phyloP scores from a whole-genome alignment of 148 eudicot genomes.

The Cornus controversa region DNA sequence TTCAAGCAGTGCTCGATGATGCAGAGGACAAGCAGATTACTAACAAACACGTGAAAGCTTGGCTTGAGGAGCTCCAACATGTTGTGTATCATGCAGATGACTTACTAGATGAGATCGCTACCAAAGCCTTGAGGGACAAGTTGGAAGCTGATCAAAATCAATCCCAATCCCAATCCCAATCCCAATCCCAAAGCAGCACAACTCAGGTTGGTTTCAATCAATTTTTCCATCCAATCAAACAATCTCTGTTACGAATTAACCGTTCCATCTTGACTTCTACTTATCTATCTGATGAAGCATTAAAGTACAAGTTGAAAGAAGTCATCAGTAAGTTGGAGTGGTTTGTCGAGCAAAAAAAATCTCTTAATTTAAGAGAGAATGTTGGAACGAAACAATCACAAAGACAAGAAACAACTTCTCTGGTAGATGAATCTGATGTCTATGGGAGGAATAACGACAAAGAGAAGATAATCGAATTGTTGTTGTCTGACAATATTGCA shows the following conservation, averaged over 20 bases:
- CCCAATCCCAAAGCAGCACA: background rate
- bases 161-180: background rate
- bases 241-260: too few relatives aligned
- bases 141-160: background rate
- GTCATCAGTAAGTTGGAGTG: too few relatives aligned
- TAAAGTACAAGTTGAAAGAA: conserved; percentile 5
- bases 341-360: too few relatives aligned
- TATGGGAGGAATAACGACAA: too few relatives aligned
- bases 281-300: background rate
- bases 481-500: background rate
- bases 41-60: background rate
- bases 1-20: too few relatives aligned
- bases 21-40: background rate
- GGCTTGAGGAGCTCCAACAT: background rate
- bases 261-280: background rate
- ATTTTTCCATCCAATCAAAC: background rate
- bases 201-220: background rate
- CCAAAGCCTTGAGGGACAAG: too few relatives aligned
- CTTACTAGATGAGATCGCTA: background rate
- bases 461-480: too few relatives aligned
- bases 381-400: too few relatives aligned
- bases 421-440: too few relatives aligned
- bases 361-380: conserved; percentile 5
- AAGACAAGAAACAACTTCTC: too few relatives aligned
- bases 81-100: background rate